Conservation (phyloP, 352 stramenopile species). For the Phytophthora palmivora region DNA sequence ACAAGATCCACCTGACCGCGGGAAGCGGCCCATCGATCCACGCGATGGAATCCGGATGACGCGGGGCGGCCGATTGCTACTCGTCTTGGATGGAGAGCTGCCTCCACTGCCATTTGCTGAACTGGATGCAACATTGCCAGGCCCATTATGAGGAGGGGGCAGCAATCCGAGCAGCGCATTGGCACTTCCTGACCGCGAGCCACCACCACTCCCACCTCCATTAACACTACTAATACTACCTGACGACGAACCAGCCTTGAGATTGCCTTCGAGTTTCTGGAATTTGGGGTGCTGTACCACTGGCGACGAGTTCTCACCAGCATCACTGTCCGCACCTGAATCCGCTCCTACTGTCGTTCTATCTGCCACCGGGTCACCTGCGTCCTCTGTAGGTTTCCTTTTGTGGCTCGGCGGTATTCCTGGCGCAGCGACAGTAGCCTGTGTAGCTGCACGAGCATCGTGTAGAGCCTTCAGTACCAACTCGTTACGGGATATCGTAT, state of each 20-base stretch:
- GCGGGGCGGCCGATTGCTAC: slow-evolving; percentile 46
- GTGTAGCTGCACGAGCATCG: slow-evolving; percentile 29
- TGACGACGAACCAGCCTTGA: slow-evolving; percentile 57
- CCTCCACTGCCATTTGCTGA: slow-evolving; percentile 26
- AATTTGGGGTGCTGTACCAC: slow-evolving; percentile 55
- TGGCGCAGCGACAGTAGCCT: slow-evolving; percentile 10
- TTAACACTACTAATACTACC: slow-evolving; percentile 51
- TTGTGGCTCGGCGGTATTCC: slow-evolving; percentile 49
- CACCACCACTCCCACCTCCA: slow-evolving; percentile 34
- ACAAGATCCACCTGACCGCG: slow-evolving; percentile 35
- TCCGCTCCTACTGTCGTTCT: slow-evolving; percentile 21
- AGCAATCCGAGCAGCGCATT: slow-evolving; percentile 49
- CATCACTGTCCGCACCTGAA: slow-evolving; percentile 39
- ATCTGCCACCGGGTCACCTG: slow-evolving; percentile 19
- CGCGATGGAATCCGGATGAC: slow-evolving; percentile 56
- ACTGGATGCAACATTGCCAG: slow-evolving; percentile 26
- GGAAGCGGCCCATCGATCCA: slow-evolving; percentile 45
- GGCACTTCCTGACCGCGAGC: slow-evolving; percentile 42
- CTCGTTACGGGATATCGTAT: slow-evolving; percentile 65
- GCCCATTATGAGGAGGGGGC: slow-evolving; percentile 43
- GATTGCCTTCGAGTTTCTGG: slow-evolving; percentile 52
- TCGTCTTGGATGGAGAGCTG: slow-evolving; percentile 46
- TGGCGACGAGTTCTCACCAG: slow-evolving; percentile 30
- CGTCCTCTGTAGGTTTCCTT: slow-evolving; percentile 57
- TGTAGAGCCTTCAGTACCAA: slow-evolving; percentile 62